Evolutionary conservation across 2,329 filamentous ascomycete genomes (phyloP), one percentile per base, ranked within the genome.

Genomic region (Pseudogymnoascus destructans): DNA sequence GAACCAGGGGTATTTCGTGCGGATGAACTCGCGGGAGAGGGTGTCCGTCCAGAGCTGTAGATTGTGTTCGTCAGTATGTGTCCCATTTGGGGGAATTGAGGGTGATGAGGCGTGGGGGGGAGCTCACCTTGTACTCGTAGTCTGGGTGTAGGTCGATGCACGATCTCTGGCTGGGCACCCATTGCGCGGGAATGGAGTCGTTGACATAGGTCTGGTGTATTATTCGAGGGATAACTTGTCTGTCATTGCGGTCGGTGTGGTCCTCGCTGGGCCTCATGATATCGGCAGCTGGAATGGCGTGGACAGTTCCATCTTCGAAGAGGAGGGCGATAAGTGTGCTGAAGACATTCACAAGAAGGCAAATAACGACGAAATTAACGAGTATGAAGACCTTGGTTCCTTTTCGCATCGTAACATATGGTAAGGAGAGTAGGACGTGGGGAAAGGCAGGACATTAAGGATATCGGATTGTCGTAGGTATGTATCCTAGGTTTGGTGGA

Each of bases 121-220:
- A 59, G 69, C 73, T 27, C 68, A 84, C 80, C 72, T 79, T 87
- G 71, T 88, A 88, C 69, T 88, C 84, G 70, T 87, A 89, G 65
- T 86, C 83, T 4, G 78, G 75, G 67, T 89, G 85, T 60, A 87
- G 69, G 55, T 85, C 79, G 58, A 85, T 73, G 70, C 85, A 88
- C 64, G 78, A 81, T 70, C 81, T 74, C 69, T 87, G 85, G 11
- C 84, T 81, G n/a, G 76, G 76, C 64, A 75, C 71, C 85, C 85
- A 89, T 58, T 80, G 77, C 60, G 70, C 73, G 0, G 85, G 85
- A 42, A 89, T 86, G 57, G 79, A 80, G 60, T 79, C 77, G 68
- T 87, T 87, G 69, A 80, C 81, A 71, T 87, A 88, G 8, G 85
- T 88, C 69, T 89, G 85, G 73, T 89, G 85, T 59, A 89, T 86